Base-by-base conservation (phyloP, 139 green algal species). In the Tetraselmis striata region DNA sequence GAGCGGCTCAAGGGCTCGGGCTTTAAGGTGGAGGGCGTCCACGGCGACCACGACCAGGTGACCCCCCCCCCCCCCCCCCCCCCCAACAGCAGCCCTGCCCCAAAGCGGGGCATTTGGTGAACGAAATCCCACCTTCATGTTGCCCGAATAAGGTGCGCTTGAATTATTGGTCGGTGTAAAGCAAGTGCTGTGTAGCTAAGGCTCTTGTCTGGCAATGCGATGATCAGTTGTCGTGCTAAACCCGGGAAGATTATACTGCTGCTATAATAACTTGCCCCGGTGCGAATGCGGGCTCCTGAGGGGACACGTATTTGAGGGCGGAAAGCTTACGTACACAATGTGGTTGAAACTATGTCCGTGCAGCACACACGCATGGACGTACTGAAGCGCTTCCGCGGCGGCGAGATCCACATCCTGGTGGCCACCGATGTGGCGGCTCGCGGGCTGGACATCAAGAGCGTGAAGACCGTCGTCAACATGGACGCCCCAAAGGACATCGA, bases 401-500 rank as follows among this genome's bases (percentile, higher is more conserved):
- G 96, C 77, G 85, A 90, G 29, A 94, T 86, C 30, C 87, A 85
- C 24, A 78, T 96, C 32, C 81, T 97, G 76, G 84, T 95, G 24
- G 92, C 89, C 30, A 96, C 93, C 2, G 92, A 95, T 81, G 93
- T 94, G 29, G 91, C 91, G 0, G 91, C 92, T 0, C 86, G 92
- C 5, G 92, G 91, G 22, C 82, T 95, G 31, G 90, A 94, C 85
- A 92, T 95, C 28, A 89, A 88, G 0, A 88, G 91, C 81, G 90
- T 95, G 2, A 85, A 93, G 82, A 79, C 96, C 82, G 96, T 99
- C 0, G 95, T 99, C 84, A 99, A 99, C 91, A 98, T 98, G 88
- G 93, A 88, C 67, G 98, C 99, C 86, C 96, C 96, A 0, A 85
- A 98, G 11, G 98, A 94, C 0, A 97, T 90, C 1, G 96, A 98